Conservation (phyloP, 352 stramenopile genomes). For the Halophytophthora polymorphica region DNA sequence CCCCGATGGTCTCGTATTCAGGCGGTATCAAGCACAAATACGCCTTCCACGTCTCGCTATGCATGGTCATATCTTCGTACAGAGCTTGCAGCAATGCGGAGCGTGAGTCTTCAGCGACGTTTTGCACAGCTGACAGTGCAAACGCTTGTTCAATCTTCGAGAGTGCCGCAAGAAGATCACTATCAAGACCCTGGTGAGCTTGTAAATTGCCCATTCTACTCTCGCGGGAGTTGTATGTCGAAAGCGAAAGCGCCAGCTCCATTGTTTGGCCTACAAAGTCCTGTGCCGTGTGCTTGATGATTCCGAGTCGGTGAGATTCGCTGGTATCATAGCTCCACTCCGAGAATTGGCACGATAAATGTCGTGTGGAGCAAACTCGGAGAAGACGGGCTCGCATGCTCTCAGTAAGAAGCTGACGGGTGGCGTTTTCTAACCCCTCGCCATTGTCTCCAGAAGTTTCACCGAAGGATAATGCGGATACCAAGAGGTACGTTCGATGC, state of each 20-base stretch:
- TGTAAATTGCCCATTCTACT: background rate
- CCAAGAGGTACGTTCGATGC: slow-evolving; percentile 27
- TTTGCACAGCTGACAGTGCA: background rate
- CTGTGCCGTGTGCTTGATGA: slow-evolving; percentile 11
- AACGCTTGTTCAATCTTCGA: slow-evolving; percentile 23
- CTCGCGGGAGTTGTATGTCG: background rate
- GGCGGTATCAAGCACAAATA: slow-evolving; percentile 17
- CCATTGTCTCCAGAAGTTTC: slow-evolving; percentile 9
- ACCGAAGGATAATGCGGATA: slow-evolving; percentile 12
- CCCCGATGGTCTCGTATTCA: background rate
- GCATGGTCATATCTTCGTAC: slow-evolving; percentile 29
- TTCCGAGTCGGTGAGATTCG: background rate
- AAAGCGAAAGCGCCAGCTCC: slow-evolving; percentile 1
- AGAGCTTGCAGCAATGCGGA: slow-evolving; percentile 9
- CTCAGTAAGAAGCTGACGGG: background rate
- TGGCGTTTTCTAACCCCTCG: background rate
- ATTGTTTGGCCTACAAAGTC: slow-evolving; percentile 11
- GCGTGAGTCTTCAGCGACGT: background rate
- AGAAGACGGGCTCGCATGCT: slow-evolving; percentile 12
- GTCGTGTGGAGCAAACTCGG: slow-evolving; percentile 6
- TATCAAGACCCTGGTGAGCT: slow-evolving; percentile 6
- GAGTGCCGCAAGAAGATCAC: slow-evolving; percentile 15
- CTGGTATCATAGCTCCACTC: background rate
- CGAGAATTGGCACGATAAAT: slow-evolving; percentile 11
- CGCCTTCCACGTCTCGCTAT: slow-evolving; percentile 21